Evolutionary conservation across 2,329 filamentous ascomycete species (phyloP), one percentile per base, ranked within the genome.

Genomic region (Pestalotiopsis sp.): DNA sequence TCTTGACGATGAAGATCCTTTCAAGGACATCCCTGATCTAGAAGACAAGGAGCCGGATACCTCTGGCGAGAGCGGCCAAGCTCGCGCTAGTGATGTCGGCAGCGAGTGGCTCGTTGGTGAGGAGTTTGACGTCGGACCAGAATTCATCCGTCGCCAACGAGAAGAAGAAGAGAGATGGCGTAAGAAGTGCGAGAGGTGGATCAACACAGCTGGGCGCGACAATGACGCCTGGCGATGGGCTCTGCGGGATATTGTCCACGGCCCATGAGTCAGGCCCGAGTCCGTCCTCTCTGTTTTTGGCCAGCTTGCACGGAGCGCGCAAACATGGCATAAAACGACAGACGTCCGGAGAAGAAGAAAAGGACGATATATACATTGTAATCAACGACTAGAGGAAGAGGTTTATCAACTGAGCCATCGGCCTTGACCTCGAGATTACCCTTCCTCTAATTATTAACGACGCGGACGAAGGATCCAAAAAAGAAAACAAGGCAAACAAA

Each of bases 51-150:
- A 82, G 20, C 83, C 83, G 59, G 85, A 87, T 27, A 80, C 81
- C 45, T n/a, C 17, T 13, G 84, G 84, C 7, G 85, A 87, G 12
- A 81, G 80, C 7, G 81, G 82, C 25, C 80, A 82, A 52, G 85
- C 84, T 60, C 87, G 88, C 23, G 83, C 84, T 73, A 90, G 87
- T 74, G 89, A 91, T 67, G 80, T 90, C 71, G 89, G 90, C 69
- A 92, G 94, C 75, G 92, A 95, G 76, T 95, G 93, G 87, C 89
- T 93, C 64, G 93, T 98, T 13, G 94, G 94, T 66, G 96, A 99
- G 80, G 96, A 99, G 78, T 99, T 99, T 75, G 96, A 99, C 78
- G 94, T 99, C 68, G 96, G 96, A 0, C 96, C 95, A 3, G 94
- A 97, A 79, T 99, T 98, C 77, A 91, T 98, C 71, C 88, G 91